These are phyloP conservation scores for Phtheirospermum japonicum DNA, from an alignment of 257 asterid genomes.

Conservation along the genomic window DNA sequence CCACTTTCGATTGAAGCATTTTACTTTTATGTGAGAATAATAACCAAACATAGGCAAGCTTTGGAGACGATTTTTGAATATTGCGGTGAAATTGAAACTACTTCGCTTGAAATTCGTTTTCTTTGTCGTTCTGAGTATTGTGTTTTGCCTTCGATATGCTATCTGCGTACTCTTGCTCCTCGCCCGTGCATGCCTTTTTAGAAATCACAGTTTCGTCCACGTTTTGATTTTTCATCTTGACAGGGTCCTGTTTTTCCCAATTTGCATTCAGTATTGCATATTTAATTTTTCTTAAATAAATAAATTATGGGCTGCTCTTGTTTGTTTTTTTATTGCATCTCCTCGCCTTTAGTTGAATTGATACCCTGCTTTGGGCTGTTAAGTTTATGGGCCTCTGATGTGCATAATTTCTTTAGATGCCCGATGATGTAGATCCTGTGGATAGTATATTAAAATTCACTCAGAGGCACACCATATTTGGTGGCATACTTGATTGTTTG, in stretches of 20 bases:
- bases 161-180: neutral
- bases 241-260: conserved; percentile 1
- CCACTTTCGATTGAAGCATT: conserved; percentile 3
- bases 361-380: conserved; percentile 10
- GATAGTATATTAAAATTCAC: conserved; percentile 29
- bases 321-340: conserved; percentile 5
- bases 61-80: conserved; percentile 8
- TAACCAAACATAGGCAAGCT: neutral
- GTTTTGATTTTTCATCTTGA: neutral
- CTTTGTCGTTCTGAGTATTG: conserved; percentile 6
- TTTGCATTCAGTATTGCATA: conserved; percentile 3
- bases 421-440: conserved; percentile 39
- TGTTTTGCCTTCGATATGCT: conserved; percentile 7
- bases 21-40: neutral
- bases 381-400: conserved; percentile 27
- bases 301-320: conserved; percentile 5
- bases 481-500: conserved; percentile 36
- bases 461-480: conserved; percentile 23
- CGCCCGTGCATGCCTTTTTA: conserved; percentile 28
- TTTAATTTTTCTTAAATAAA: conserved; percentile 18
- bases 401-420: conserved; percentile 38
- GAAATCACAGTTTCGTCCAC: conserved; percentile 11
- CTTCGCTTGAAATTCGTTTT: conserved; percentile 4
- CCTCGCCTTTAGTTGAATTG: conserved; percentile 11
- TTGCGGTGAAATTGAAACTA: conserved; percentile 6